phyloP scores from a whole-genome alignment of 1,139 yeast species.

The Protomyces inundatus region DNA sequence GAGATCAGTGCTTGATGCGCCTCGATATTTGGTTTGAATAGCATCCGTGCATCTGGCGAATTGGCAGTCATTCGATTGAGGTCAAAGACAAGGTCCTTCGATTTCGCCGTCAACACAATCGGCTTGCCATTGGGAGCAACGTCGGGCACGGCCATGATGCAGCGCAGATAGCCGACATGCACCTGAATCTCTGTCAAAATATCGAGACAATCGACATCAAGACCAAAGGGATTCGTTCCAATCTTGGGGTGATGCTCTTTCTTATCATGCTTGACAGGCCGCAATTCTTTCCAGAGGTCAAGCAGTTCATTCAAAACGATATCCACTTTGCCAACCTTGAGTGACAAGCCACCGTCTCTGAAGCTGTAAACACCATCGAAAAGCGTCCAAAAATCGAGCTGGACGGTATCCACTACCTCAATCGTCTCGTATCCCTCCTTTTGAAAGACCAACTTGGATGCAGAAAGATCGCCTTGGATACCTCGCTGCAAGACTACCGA shows the following conservation, averaged over 20 bases:
- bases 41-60: conserved; percentile 42
- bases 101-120: conserved; percentile 35
- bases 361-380: conserved; percentile 37
- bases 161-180: conserved; percentile 29
- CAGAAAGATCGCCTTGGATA: conserved; percentile 24
- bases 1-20: conserved; percentile 44
- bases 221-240: background rate
- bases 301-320: conserved; percentile 33
- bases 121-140: conserved; percentile 15
- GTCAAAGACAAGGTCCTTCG: conserved; percentile 41
- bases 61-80: conserved; percentile 41
- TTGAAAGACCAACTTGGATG: conserved; percentile 25
- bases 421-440: conserved; percentile 36
- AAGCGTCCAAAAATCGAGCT: conserved; percentile 39
- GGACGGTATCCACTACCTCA: conserved; percentile 38
- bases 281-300: conserved; percentile 23
- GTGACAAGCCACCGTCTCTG: conserved; percentile 38
- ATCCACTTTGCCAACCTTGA: conserved; percentile 36
- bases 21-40: conserved; percentile 38
- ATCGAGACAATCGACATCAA: conserved; percentile 18
- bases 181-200: conserved; percentile 31
- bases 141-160: conserved; percentile 20
- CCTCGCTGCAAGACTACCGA: conserved; percentile 2
- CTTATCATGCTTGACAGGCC: background rate
- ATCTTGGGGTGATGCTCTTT: background rate